These are phyloP conservation scores for Phycomyces blakesleeanus DNA, from an alignment of 192 early-diverging fungal genomes.

Conservation along the genomic window DNA sequence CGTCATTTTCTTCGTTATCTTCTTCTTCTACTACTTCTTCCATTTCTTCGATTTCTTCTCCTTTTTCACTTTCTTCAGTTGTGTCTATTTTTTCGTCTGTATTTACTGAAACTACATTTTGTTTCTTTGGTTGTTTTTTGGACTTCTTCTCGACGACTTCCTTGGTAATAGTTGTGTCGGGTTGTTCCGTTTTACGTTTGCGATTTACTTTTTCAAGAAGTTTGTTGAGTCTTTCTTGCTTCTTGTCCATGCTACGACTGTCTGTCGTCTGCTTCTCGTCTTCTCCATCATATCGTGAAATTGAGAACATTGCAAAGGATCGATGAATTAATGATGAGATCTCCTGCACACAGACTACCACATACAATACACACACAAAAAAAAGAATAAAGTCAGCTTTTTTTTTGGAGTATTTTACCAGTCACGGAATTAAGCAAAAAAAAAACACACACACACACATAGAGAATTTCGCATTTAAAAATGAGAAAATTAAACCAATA, in stretches of 20 bases:
- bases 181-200: conserved; percentile 33
- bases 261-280: conserved; percentile 18
- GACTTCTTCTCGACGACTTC: conserved; percentile 25
- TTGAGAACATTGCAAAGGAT: conserved; percentile 25
- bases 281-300: conserved; percentile 27
- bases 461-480: too few species aligned
- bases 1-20: background rate
- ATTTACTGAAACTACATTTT: conserved; percentile 7
- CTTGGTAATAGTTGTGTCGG: background rate
- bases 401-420: too few species aligned
- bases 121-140: conserved; percentile 17
- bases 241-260: conserved; percentile 19
- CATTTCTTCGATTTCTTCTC: too few species aligned
- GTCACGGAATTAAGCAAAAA: too few species aligned
- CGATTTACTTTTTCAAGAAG: conserved; percentile 37
- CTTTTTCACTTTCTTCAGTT: conserved; percentile 5
- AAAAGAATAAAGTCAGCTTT: too few species aligned
- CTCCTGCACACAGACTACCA: too few species aligned
- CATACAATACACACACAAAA: too few species aligned
- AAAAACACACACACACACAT: too few species aligned
- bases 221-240: conserved; percentile 37
- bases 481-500: too few species aligned
- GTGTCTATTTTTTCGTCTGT: conserved; percentile 7
- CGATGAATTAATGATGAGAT: background rate
- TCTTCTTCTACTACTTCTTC: conserved; percentile 8